Evolutionary conservation across 1,284 basidiomycete genomes (phyloP), one percentile per base, ranked within the genome.

Genomic region (Rhizoctonia solani): DNA sequence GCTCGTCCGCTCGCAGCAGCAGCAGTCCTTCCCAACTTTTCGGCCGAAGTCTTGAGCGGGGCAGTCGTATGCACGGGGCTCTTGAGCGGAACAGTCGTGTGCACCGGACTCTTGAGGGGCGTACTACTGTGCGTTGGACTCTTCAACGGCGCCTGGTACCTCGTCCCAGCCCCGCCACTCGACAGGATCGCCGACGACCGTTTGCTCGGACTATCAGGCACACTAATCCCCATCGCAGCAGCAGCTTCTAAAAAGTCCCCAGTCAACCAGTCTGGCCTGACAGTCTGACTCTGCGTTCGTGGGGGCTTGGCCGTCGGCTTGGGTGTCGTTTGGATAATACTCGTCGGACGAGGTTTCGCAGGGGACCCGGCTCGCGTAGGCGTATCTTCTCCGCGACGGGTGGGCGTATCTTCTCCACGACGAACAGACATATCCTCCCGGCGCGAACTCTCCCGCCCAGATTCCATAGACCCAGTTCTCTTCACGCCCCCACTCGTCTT

Each of bases 61-160:
- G n/a, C n/a, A n/a, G n/a, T n/a, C n/a, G n/a, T n/a, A n/a, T n/a
- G n/a, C n/a, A n/a, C n/a, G n/a, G n/a, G n/a, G n/a, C n/a, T n/a
- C n/a, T n/a, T n/a, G n/a, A n/a, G n/a, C n/a, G n/a, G n/a, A n/a
- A n/a, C n/a, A n/a, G n/a, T n/a, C n/a, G n/a, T n/a, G n/a, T n/a
- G n/a, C n/a, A n/a, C n/a, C n/a, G n/a, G n/a, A n/a, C n/a, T n/a
- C n/a, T 52, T 16, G 37, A 39, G 21, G 58, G 58, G n/a, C n/a
- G n/a, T n/a, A n/a, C n/a, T n/a, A n/a, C n/a, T n/a, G 21, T 46
- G 44, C 25, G 58, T 63, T n/a, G 59, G 47, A 44, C 47, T 52
- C 37, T 65, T 65, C 49, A 65, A 49, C 37, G 59, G 59, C 37
- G 59, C 49, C 25, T 65, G 59, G 39, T 65, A 65, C 34, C 59